These are phyloP conservation scores for Ceratocystis ficicola DNA, from an alignment of 2,329 filamentous ascomycete species.

Conservation along the genomic window DNA sequence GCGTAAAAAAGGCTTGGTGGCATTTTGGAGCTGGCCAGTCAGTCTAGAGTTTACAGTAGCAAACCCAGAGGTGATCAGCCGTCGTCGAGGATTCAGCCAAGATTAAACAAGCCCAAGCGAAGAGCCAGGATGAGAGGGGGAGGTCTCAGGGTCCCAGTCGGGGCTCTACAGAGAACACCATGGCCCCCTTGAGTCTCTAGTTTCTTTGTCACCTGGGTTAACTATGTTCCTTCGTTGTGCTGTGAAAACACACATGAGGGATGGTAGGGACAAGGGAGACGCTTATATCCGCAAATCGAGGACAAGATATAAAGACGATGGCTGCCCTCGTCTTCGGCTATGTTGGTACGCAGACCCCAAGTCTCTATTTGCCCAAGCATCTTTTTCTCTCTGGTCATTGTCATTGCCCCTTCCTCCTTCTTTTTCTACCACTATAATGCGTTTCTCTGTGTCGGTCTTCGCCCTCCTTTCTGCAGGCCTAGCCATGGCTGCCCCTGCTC, in stretches of 20 bases:
- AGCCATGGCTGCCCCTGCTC: constrained; percentile 13
- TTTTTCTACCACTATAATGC: constrained; percentile 12
- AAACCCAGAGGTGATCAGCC: background rate
- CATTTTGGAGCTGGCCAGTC: background rate
- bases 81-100: constrained; percentile 1
- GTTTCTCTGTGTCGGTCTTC: background rate
- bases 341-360: background rate
- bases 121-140: background rate
- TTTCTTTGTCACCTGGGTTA: background rate
- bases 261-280: background rate
- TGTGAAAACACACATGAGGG: background rate
- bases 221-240: background rate
- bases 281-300: background rate
- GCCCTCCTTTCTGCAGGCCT: constrained; percentile 8
- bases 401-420: background rate
- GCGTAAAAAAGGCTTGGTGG: background rate
- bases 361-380: background rate
- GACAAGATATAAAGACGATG: background rate
- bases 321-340: background rate
- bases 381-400: background rate
- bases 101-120: constrained; percentile 9
- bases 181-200: background rate
- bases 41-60: too few species aligned
- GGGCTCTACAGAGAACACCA: background rate
- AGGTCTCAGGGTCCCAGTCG: background rate